Evolutionary conservation across 208 protist species (phyloP), one percentile per base, ranked within the genome.

Genomic region (Leishmania arabica): DNA sequence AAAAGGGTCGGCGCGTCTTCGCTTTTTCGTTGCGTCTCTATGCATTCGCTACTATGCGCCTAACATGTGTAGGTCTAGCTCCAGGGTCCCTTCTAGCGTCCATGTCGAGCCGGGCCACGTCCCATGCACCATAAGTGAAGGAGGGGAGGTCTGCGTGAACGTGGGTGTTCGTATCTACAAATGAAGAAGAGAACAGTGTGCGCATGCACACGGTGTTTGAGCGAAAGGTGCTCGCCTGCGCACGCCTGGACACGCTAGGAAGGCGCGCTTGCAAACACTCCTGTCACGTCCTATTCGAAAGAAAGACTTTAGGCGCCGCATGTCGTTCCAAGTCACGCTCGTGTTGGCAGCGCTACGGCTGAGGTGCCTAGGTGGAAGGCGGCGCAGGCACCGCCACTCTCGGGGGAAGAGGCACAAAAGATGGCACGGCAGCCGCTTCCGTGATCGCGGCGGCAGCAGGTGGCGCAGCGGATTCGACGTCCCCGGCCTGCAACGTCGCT

Each of bases 391-490:
- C 76, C 27, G 49, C 31, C 4, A 75, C 66, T 71, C 56, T 51
- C 34, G 75, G 68, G 31, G 74, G 58, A 42, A 49, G 40, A n/a
- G 80, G 68, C 65, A 68, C 31, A 24, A 34, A 66, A 45, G 54
- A 24, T 45, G 54, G 37, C 9, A 15, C 47, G 2, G 49, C 47
- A 58, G 13, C n/a, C 53, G 70, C 47, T 6, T 19, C 13, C 27
- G 47, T 49, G 49, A 58, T 76, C 19, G 31, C 13, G 9, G 47
- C 47, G 17, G 45, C 70, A 75, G 70, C 24, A n/a, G 47, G n/a
- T 3, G 47, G n/a, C 9, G 70, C 70, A 19, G 37, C 69, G 6
- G 78, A 56, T 37, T 56, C 70, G 8, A 40, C 54, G 42, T 51
- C 78, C 40, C 49, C 58, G 13, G 40, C 24, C 0, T 65, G 15